Base-by-base conservation (phyloP, 1,284 basidiomycete species). In the Meripilus lineatus region DNA sequence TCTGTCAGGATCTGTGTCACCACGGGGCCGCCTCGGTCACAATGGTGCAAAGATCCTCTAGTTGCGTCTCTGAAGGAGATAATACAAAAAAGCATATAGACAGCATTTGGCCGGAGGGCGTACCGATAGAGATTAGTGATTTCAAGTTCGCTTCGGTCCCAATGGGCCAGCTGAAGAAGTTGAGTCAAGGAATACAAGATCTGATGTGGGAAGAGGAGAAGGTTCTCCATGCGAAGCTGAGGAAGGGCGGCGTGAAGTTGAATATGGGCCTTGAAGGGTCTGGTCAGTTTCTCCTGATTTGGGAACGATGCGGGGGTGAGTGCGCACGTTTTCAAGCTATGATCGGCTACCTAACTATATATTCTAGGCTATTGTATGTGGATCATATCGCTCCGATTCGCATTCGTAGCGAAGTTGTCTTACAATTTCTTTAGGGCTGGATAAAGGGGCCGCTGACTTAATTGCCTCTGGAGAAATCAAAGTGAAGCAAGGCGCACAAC, bases 391-490 rank as follows among this genome's bases (percentile, higher is more conserved):
- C n/a, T n/a, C n/a, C n/a, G n/a, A n/a, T n/a, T n/a, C n/a, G n/a
- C n/a, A n/a, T n/a, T n/a, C n/a, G n/a, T n/a, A n/a, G n/a, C n/a
- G n/a, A n/a, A n/a, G n/a, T n/a, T n/a, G n/a, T n/a, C n/a, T n/a
- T n/a, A n/a, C n/a, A n/a, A 51, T 66, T 25, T 15, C 28, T 48
- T 23, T 21, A 34, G 11, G 64, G 21, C 50, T 58, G 23, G 70
- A 74, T 49, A 66, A 70, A 18, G 72, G 71, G n/a, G 63, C 60
- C 25, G 64, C 66, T 3, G 56, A 68, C 11, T 60, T 78, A 32
- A 79, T 89, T 49, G 70, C 73, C 5, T 77, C 83, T 28, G 77
- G 79, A 11, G 75, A 79, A 49, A 86, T 89, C 61, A 84, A 85
- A 55, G 64, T 89, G 38, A 84, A 85, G 58, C 78, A 72, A 47